Evolutionary conservation across 192 early-diverging fungal genomes (phyloP).

Genomic region (Coemansia pectinata): DNA sequence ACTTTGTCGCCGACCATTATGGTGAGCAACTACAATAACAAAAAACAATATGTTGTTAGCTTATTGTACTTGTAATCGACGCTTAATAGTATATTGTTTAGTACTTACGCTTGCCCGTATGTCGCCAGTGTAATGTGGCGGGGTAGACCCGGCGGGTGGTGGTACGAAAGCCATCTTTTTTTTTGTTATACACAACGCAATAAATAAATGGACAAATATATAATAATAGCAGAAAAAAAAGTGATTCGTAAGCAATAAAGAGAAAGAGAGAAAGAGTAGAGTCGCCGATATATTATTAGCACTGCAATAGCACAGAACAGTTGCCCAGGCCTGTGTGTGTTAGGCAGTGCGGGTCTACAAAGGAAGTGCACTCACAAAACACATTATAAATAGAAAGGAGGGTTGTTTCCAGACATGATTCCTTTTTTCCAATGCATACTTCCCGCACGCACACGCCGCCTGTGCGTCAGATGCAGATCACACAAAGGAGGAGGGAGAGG

Average conservation of each 20-base stretch:
- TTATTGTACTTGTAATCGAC: neutral
- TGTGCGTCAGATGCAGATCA: constrained; percentile 3
- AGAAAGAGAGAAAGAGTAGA: neutral
- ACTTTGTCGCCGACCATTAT: constrained; percentile 6
- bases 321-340: neutral
- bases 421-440: neutral
- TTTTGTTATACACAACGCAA: neutral
- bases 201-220: neutral
- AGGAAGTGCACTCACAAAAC: neutral
- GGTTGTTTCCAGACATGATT: neutral
- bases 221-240: neutral
- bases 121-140: neutral
- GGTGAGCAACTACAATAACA: constrained; percentile 21
- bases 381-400: constrained; percentile 7
- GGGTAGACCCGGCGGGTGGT: neutral
- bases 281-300: neutral
- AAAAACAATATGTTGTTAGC: neutral
- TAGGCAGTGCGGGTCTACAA: neutral
- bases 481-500: neutral
- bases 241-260: neutral
- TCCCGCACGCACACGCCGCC: neutral
- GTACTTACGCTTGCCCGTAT: neutral
- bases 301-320: neutral
- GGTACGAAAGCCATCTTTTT: neutral
- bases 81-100: neutral